phyloP scores from a whole-genome alignment of 192 early-diverging fungal genomes.

The Backusella tarrabulga region DNA sequence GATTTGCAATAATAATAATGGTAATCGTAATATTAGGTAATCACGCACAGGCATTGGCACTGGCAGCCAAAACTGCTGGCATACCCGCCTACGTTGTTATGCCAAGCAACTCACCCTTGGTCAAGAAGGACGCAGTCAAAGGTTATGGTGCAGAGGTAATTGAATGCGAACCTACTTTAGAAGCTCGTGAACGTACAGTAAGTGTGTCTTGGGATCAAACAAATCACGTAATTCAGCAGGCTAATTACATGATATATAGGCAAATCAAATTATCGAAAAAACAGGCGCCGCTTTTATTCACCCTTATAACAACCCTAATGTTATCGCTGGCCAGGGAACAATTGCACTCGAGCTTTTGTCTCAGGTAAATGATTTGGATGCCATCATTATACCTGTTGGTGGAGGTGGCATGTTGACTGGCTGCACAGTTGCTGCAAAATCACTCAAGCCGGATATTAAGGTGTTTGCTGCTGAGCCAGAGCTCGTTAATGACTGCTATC shows the following conservation, averaged over 20 bases:
- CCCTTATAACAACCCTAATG: constrained; percentile 47
- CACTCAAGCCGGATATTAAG: constrained; percentile 28
- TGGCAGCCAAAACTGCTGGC: constrained; percentile 44
- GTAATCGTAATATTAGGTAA: constrained; percentile 23
- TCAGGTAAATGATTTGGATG: constrained; percentile 47
- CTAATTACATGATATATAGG: constrained; percentile 6
- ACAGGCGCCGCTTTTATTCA: constrained; percentile 53
- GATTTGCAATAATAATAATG: neutral
- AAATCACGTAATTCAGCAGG: neutral
- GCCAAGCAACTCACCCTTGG: constrained; percentile 44
- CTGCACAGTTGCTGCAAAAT: constrained; percentile 42
- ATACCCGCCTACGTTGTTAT: constrained; percentile 51
- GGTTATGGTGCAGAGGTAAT: constrained; percentile 54
- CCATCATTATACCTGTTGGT: constrained; percentile 51
- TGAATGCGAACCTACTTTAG: constrained; percentile 44
- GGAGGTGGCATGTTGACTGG: constrained; percentile 57
- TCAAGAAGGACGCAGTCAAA: constrained; percentile 46
- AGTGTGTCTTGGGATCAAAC: neutral
- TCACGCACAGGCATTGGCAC: constrained; percentile 54
- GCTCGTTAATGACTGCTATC: constrained; percentile 38
- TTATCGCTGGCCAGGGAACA: constrained; percentile 63
- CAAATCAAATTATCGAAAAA: constrained; percentile 18
- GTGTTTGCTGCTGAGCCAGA: constrained; percentile 55
- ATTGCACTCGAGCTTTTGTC: constrained; percentile 48
- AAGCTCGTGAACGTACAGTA: constrained; percentile 40